Base-by-base conservation (phyloP, 768 basidiomycete species). In the Phanerochaete sordida region DNA sequence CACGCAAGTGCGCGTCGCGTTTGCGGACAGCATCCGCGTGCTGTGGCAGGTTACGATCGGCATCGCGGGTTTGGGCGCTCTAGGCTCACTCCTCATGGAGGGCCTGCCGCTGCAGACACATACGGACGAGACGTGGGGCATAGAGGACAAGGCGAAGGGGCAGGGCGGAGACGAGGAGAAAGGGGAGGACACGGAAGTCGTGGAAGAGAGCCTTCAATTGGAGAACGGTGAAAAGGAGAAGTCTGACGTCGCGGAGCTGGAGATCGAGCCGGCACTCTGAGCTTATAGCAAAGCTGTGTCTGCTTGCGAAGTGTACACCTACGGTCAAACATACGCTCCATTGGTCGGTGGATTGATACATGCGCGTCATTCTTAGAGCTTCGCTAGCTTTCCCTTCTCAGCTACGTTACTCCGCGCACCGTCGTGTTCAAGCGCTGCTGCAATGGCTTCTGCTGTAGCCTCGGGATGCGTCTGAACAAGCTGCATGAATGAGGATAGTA, bases 11-110 rank as follows among this genome's bases (percentile, higher is more conserved):
- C 65, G 67, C 13, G 56, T 46, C 19, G 75, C 73, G 5, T 75
- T 75, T 53, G 70, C 69, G 13, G 65, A 67, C 9, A 66, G 69
- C 35, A 46, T 73, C 11, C 12, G 39, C 16, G 52, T 64, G 26
- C 56, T 77, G 31, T 77, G 75, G 76, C 45, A 62, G n/a, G 67
- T 67, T 5, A 56, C 71, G 56, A 64, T 70, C 26, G 74, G 64
- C 0, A 21, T 77, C 35, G 51, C 65, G 8, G 73, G 57, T 8
- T 16, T 70, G 1, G 74, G 72, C 0, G 31, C 72, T 19, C 30
- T 74, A 12, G 4, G 56, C 4, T 53, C 66, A 16, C 27, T 70
- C 2, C 21, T 63, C 12, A 66, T 76, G 65, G 64, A 67, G 57
- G 64, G 56, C 37, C 27, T 74, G 26, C 63, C 68, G 23, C 43